These are phyloP conservation scores for Monosporascus sp. DNA, from an alignment of 2,329 filamentous ascomycete genomes.

Conservation along the genomic window DNA sequence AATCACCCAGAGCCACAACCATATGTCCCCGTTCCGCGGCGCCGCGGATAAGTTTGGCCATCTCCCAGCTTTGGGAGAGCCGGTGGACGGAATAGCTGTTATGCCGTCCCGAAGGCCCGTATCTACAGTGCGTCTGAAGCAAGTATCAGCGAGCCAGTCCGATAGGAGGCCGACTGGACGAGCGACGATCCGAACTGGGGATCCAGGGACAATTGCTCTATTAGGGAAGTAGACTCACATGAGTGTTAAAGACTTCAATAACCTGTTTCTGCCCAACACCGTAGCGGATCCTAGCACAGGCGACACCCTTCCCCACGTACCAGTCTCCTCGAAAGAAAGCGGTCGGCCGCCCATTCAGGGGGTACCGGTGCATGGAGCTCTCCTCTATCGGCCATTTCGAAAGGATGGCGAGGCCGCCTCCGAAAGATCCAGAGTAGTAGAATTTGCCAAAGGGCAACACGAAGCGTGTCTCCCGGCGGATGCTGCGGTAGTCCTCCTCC, in stretches of 20 bases:
- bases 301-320: conserved; percentile 94
- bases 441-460: conserved; percentile 89
- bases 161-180: background rate
- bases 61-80: conserved; percentile 90
- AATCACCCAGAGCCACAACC: conserved; percentile 83
- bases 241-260: conserved; percentile 88
- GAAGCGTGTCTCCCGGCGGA: conserved; percentile 66
- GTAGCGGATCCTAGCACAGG: conserved; percentile 72
- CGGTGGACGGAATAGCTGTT: conserved; percentile 89
- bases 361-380: conserved; percentile 78
- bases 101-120: conserved; percentile 65
- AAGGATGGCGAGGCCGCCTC: conserved; percentile 81
- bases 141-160: background rate
- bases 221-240: conserved; percentile 45
- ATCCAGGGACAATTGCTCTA: background rate
- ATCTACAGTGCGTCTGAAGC: conserved; percentile 67
- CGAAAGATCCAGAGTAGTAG: conserved; percentile 85
- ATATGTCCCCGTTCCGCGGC: conserved; percentile 77
- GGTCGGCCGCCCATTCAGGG: conserved; percentile 88
- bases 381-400: conserved; percentile 91
- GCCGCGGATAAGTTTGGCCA: conserved; percentile 79
- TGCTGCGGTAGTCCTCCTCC: conserved; percentile 73
- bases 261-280: conserved; percentile 60
- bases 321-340: conserved; percentile 94
- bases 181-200: background rate